Percentiles rank a stretch among this genome's conserved stretches.
Conservation (phyloP, 768 basidiomycete species). For the Suillus weaverae region DNA sequence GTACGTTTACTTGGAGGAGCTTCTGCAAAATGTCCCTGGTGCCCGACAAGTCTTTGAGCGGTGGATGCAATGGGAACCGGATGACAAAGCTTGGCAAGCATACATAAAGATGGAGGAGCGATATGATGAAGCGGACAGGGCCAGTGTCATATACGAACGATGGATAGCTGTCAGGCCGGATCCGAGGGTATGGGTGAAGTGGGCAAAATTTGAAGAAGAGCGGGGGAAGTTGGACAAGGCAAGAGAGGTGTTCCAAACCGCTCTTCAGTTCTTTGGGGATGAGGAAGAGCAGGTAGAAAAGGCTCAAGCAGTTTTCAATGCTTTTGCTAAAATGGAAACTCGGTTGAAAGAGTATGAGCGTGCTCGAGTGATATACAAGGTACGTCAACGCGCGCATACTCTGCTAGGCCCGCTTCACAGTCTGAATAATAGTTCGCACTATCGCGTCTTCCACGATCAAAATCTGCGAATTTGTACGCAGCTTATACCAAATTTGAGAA, state of each 20-base stretch:
- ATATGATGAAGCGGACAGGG: conserved; percentile 89
- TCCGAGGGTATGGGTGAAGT: conserved; percentile 81
- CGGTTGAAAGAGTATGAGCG: conserved; percentile 95
- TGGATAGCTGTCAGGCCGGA: conserved; percentile 80
- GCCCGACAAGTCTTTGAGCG: conserved; percentile 97
- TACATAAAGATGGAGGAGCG: conserved; percentile 97
- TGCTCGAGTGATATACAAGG: conserved; percentile 97
- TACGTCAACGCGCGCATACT: conserved; percentile 24
- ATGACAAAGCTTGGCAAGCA: conserved; percentile 99
- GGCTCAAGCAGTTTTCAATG: conserved; percentile 87
- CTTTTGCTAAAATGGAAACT: conserved; percentile 97
- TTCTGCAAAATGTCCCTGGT: conserved; percentile 93
- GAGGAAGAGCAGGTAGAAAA: conserved; percentile 86
- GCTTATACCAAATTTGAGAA: conserved; percentile 98
- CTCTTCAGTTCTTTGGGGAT: conserved; percentile 86
- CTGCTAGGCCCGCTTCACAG: conserved; percentile 4
- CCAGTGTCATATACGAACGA: conserved; percentile 89
- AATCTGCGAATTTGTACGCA: conserved; percentile 84
- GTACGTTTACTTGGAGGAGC: conserved; percentile 97
- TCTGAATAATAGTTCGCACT: conserved; percentile 76
- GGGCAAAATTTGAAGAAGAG: conserved; percentile 87
- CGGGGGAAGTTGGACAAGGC: conserved; percentile 65
- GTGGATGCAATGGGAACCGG: conserved; percentile 99
- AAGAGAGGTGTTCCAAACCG: conserved; percentile 87
- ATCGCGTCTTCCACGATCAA: conserved; percentile 86